phyloP scores from a whole-genome alignment of 441 rosid species.

The Erysimum pusillum region DNA sequence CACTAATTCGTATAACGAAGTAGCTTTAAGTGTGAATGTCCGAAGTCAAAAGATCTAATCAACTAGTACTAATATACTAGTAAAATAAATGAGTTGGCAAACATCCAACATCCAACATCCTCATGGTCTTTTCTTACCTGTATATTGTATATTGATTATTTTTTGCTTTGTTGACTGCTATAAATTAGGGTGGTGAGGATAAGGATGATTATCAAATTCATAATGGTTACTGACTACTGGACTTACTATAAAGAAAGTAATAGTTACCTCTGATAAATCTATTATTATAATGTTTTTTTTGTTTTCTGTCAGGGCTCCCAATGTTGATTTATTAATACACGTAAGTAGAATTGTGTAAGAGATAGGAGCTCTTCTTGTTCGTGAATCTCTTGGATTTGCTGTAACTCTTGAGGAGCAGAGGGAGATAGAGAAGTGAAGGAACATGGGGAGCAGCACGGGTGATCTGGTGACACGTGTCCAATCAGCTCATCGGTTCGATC shows the following conservation, averaged over 20 bases:
- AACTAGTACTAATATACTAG: too few species aligned
- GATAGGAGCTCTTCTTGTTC: background rate
- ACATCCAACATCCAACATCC: background rate
- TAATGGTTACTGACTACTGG: too few species aligned
- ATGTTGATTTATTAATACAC: too few species aligned
- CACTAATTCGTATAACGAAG: background rate
- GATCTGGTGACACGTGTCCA: conserved; percentile 65
- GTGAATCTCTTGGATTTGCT: conserved; percentile 23
- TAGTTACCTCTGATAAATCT: too few species aligned
- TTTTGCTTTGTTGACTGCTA: too few species aligned
- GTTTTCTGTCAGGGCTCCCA: too few species aligned
- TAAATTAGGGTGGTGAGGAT: too few species aligned
- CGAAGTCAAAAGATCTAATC: conserved; percentile 13
- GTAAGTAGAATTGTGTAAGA: background rate
- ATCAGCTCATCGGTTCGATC: conserved; percentile 66
- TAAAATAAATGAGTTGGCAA: conserved; percentile 19
- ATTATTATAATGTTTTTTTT: too few species aligned
- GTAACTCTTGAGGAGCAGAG: conserved; percentile 21
- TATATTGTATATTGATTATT: too few species aligned
- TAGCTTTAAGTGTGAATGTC: background rate
- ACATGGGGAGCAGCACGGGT: conserved; percentile 64
- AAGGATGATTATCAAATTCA: too few species aligned
- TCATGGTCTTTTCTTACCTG: too few species aligned
- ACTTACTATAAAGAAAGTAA: too few species aligned
- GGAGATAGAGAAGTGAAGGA: conserved; percentile 5